phyloP scores from a whole-genome alignment of 805 yeast species.

The Teunomyces atbi region DNA sequence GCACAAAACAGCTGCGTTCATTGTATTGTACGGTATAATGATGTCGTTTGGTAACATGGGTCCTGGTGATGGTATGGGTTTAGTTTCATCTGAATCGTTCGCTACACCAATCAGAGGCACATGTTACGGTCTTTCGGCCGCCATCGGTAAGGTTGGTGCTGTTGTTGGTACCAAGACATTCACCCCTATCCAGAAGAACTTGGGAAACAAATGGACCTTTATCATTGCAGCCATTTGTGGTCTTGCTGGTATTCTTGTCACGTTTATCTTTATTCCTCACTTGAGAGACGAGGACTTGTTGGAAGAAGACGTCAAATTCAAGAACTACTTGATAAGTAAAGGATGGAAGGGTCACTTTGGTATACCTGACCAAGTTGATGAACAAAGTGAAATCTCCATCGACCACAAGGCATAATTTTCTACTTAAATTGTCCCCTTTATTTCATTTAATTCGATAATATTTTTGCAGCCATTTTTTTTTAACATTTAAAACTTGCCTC shows the following conservation, averaged over 20 bases:
- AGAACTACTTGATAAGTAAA: slow-evolving; percentile 52
- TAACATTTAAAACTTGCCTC: no score
- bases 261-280: slow-evolving; percentile 65
- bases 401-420: neutral
- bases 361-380: slow-evolving; percentile 15
- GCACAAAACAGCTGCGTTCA: slow-evolving; percentile 60
- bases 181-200: slow-evolving; percentile 60
- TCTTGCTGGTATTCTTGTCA: slow-evolving; percentile 56
- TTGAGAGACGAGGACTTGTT: slow-evolving; percentile 66
- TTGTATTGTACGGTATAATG: slow-evolving; percentile 72
- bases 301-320: slow-evolving; percentile 62
- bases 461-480: no score
- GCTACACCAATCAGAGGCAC: slow-evolving; percentile 81
- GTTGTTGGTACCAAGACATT: slow-evolving; percentile 75
- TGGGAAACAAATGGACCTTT: slow-evolving; percentile 74
- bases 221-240: slow-evolving; percentile 78
- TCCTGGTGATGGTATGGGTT: slow-evolving; percentile 76
- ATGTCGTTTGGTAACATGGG: slow-evolving; percentile 71
- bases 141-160: slow-evolving; percentile 83
- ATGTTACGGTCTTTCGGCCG: slow-evolving; percentile 72
- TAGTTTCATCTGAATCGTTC: slow-evolving; percentile 63
- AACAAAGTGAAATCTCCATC: neutral
- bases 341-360: slow-evolving; percentile 61
- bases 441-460: no score
- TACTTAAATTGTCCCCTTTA: no score